Evolutionary conservation across 805 yeast genomes (phyloP).

Genomic region (Brettanomyces nanus): DNA sequence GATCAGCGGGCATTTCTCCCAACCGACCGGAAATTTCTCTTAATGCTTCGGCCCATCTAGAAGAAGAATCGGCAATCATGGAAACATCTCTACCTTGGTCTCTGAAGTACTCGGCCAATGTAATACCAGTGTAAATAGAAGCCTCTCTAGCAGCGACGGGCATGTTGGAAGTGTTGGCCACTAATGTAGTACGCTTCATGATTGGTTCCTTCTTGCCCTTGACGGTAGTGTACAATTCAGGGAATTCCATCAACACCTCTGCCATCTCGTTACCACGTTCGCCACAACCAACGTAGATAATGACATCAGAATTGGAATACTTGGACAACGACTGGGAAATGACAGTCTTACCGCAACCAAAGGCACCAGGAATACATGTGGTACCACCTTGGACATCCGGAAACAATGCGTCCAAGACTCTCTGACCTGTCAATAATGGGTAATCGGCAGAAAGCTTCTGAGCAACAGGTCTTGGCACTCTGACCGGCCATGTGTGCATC

Average conservation of each 20-base stretch:
- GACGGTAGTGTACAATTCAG: conserved; percentile 87
- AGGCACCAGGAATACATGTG: conserved; percentile 99
- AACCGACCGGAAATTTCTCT: conserved; percentile 99
- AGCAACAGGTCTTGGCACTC: conserved; percentile 98
- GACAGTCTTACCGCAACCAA: conserved; percentile 97
- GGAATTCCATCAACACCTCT: conserved; percentile 99
- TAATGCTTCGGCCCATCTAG: conserved; percentile 99
- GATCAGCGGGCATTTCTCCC: conserved; percentile 99
- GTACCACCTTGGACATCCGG: conserved; percentile 99
- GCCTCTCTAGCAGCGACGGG: conserved; percentile 99
- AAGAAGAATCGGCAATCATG: conserved; percentile 99
- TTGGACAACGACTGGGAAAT: conserved; percentile 96
- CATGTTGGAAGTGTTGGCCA: conserved; percentile 98
- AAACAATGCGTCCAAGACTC: conserved; percentile 95
- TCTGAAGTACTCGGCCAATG: conserved; percentile 98
- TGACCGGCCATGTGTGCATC: conserved; percentile 99
- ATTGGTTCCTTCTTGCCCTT: conserved; percentile 95
- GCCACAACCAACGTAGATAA: conserved; percentile 91
- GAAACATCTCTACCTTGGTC: conserved; percentile 99
- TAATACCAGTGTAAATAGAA: conserved; percentile 97
- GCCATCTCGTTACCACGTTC: conserved; percentile 99
- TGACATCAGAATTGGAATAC: conserved; percentile 94
- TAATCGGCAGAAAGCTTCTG: conserved; percentile 88
- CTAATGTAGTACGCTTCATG: conserved; percentile 98
- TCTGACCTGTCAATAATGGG: conserved; percentile 96